Percentiles rank a stretch among this genome's conserved stretches.
Conservation (phyloP, 2,329 filamentous ascomycete species). For the Colletotrichum neosansevieriae region DNA sequence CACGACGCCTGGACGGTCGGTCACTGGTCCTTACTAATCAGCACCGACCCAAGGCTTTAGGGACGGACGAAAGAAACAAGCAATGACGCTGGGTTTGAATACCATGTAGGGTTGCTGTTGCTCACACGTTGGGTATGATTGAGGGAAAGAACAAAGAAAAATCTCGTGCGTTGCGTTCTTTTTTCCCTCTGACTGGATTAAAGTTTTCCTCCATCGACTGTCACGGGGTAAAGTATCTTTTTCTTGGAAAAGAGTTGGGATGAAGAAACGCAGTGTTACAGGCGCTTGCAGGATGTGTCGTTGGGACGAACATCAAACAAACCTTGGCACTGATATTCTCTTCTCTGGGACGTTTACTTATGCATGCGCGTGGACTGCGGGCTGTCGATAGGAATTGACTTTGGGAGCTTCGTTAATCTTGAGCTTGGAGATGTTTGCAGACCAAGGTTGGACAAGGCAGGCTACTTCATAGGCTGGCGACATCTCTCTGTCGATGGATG, state of each 20-base stretch:
- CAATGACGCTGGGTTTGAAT: background rate
- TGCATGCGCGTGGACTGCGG: background rate
- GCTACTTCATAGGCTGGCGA: no score
- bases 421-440: background rate
- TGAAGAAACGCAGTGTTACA: background rate
- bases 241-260: constrained; percentile 2
- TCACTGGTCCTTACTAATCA: constrained; percentile 7
- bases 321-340: constrained; percentile 3
- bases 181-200: background rate
- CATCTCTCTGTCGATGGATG: no score
- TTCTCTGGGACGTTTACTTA: background rate
- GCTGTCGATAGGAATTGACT: background rate
- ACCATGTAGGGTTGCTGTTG: background rate
- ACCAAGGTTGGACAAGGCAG: no score
- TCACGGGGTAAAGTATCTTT: background rate
- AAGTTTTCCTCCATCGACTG: constrained; percentile 4
- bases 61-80: background rate
- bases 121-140: background rate
- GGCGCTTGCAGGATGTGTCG: background rate
- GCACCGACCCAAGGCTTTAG: background rate
- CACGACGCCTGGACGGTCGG: background rate
- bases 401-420: background rate
- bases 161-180: background rate
- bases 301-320: constrained; percentile 38
- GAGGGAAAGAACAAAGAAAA: background rate